Percentiles rank a stretch among this genome's conserved stretches.
These are phyloP conservation scores for Nicotiana benthamiana DNA, from an alignment of 257 asterid species.

Conservation along the genomic window DNA sequence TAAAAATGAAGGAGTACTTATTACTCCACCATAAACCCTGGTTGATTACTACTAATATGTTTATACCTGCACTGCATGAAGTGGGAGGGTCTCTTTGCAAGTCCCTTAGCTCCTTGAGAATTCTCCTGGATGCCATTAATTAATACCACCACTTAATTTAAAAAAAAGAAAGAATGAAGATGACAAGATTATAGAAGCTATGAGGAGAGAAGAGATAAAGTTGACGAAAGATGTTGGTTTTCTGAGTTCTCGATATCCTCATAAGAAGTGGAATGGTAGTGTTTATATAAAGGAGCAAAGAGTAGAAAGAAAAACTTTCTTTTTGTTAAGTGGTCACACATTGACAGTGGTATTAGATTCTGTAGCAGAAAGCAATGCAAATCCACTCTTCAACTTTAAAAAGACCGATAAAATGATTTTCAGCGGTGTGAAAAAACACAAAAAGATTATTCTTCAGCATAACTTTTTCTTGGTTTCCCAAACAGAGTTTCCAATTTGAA, in stretches of 20 bases:
- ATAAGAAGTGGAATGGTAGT: constrained; percentile 3
- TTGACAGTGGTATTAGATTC: constrained; percentile 34
- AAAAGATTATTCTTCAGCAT: background rate
- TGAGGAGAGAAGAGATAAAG: background rate
- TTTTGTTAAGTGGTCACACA: background rate
- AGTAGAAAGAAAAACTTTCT: background rate
- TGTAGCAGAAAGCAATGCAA: constrained; percentile 12
- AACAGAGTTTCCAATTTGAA: background rate
- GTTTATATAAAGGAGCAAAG: constrained; percentile 21
- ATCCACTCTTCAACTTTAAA: constrained; percentile 9
- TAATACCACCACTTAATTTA: background rate
- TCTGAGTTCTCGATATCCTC: constrained; percentile 9
- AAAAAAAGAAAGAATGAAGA: background rate
- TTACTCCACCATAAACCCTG: no score
- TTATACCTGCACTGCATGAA: constrained; percentile 82
- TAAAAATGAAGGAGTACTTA: no score
- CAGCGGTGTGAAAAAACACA: background rate
- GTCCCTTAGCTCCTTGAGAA: constrained; percentile 76
- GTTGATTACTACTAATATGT: background rate
- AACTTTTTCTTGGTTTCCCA: background rate
- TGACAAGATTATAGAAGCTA: background rate
- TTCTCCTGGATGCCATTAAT: constrained; percentile 79
- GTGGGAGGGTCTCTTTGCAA: constrained; percentile 93
- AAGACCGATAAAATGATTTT: background rate
- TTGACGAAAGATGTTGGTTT: background rate